These are phyloP conservation scores for Mycosphaerella arachidis DNA, from an alignment of 2,329 filamentous ascomycete species.

Conservation along the genomic window DNA sequence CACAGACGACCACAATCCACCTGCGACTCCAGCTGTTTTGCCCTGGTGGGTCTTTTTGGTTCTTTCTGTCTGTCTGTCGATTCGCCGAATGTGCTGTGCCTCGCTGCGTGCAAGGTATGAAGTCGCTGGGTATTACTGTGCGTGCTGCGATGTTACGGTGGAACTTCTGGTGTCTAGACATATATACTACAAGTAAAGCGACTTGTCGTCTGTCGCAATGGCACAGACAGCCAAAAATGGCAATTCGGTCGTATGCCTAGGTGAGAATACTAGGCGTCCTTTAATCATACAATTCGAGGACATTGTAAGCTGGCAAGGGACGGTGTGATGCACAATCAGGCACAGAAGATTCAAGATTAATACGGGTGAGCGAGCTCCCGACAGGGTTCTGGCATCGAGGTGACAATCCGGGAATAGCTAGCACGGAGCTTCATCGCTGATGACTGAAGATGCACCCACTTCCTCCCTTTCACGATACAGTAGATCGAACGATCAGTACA, in stretches of 20 bases:
- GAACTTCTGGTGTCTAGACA: too few relatives aligned
- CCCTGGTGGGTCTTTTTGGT: slow-evolving; percentile 14
- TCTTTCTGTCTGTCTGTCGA: neutral
- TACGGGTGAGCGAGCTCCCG: too few relatives aligned
- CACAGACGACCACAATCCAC: slow-evolving; percentile 36
- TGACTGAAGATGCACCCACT: neutral
- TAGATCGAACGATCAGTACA: neutral
- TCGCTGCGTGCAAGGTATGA: neutral
- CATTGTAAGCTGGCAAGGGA: neutral
- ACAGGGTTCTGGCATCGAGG: neutral
- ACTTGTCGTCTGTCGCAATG: neutral
- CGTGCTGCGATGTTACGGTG: too few relatives aligned
- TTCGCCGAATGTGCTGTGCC: neutral
- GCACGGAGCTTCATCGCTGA: neutral
- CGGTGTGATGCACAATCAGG: neutral
- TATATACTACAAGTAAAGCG: neutral
- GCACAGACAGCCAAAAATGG: too few relatives aligned
- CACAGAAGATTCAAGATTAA: too few relatives aligned
- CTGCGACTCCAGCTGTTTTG: slow-evolving; percentile 34
- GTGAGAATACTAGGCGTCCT: too few relatives aligned
- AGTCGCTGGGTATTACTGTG: too few relatives aligned
- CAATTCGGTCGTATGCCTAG: too few relatives aligned
- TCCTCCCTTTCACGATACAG: neutral
- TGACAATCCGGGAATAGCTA: neutral
- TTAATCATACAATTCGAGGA: neutral